These are phyloP conservation scores for Boletus semigastroideus DNA, from an alignment of 1,284 basidiomycete genomes.

Conservation along the genomic window DNA sequence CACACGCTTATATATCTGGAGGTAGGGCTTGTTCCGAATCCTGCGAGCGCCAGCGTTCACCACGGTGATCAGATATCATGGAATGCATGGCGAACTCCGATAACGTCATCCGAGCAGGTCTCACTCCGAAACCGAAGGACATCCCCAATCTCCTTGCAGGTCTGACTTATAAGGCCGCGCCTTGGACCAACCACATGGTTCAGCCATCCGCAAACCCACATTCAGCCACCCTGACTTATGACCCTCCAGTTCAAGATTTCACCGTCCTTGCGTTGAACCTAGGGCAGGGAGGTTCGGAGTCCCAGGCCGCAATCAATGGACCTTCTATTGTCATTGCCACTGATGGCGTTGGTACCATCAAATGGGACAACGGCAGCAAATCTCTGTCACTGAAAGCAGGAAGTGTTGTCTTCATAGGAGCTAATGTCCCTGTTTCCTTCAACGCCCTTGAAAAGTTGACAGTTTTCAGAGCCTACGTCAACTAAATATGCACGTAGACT, in stretches of 20 bases:
- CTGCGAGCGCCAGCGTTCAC: conserved; percentile 7
- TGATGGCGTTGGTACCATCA: conserved; percentile 61
- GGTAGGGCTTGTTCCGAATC: conserved; percentile 47
- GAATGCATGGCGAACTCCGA: conserved; percentile 99
- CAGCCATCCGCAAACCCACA: conserved; percentile 51
- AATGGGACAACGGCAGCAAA: conserved; percentile 41
- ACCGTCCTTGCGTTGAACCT: conserved; percentile 74
- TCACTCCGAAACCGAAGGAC: conserved; percentile 96
- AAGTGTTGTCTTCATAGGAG: conserved; percentile 85
- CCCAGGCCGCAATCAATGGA: conserved; percentile 66
- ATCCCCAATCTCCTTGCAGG: conserved; percentile 86
- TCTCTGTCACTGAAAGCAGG: conserved; percentile 59
- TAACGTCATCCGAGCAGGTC: conserved; percentile 97
- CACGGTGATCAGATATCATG: conserved; percentile 74
- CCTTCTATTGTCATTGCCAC: conserved; percentile 86
- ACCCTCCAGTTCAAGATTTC: conserved; percentile 96
- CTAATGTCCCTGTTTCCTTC: conserved; percentile 53
- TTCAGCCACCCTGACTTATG: conserved; percentile 54
- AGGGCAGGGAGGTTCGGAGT: conserved; percentile 45
- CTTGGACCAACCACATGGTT: conserved; percentile 70
- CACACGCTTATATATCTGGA: conserved; percentile 94
- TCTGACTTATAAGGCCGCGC: conserved; percentile 82
- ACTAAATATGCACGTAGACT: conserved; percentile 8
- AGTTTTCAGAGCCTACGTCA: conserved; percentile 69
- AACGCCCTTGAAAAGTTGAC: conserved; percentile 37